Base-by-base conservation (phyloP, 306 rosid species). In the Dalbergia cultrata region DNA sequence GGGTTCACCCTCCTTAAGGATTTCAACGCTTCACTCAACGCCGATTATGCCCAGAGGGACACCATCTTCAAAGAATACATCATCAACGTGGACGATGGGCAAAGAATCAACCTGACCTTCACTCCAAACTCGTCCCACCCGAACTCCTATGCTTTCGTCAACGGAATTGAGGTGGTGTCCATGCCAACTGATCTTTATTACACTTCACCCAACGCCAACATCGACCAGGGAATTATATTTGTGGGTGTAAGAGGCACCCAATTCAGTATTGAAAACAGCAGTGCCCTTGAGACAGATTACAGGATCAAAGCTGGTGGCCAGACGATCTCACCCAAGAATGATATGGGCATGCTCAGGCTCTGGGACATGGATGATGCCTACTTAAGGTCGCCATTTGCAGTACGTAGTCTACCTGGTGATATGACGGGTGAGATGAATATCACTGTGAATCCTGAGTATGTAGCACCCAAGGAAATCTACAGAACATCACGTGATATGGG, bases 181-280 rank as follows among this genome's bases (percentile, higher is more conserved):
- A 88, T 90, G 90, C 94, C 94, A 2, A 10, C 70, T 3, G 1
- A 76, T 54, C 87, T 90, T 3, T 88, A 86, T 67, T 82, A 82
- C 74, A 31, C 71, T 14, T 6, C 33, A 6, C 6, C 77, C 7
- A 1, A 0, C 31, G 31, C 31, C 31, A 26, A 26, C 31, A 26
- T 26, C 3, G 56, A 9, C 12, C 3, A 3, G 18, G 54, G 3
- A 13, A 3, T 75, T 56, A 0, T 19, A 8, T 5, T 75, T 9
- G 11, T 75, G 7, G 70, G 70, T 7, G 3, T 5, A 5, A 10
- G 9, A 37, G 9, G 57, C 1, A 10, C 0, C 49, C 5, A 0
- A 0, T 75, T 8, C 31, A 3, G 0, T 21, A 62, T 75, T 9
- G 2, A 0, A 0, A 61, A 31, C 19, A n/a, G 1, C 18, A 2